Conservation (phyloP, 2,329 filamentous ascomycete genomes). For the Hyphodiscus sp. region DNA sequence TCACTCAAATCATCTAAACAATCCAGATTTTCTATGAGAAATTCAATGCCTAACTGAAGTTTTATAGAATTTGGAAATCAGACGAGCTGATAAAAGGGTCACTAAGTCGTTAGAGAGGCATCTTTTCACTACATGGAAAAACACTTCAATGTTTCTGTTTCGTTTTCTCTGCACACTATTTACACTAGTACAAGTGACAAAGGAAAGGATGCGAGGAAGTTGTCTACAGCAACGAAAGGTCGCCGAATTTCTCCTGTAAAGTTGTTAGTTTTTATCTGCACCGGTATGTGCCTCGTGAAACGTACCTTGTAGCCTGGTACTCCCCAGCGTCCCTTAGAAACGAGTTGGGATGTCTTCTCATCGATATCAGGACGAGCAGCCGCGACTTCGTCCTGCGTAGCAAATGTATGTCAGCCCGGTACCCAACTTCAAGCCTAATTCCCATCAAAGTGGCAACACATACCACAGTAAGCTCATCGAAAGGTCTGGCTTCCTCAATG, state of each 20-base stretch:
- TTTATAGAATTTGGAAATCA: too few relatives aligned
- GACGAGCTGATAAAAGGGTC: too few relatives aligned
- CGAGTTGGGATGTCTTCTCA: constrained; percentile 89
- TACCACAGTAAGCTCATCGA: constrained; percentile 96
- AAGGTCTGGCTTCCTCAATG: constrained; percentile 91
- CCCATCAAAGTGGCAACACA: constrained; percentile 36
- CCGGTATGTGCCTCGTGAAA: constrained; percentile 13
- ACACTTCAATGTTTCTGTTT: constrained; percentile 10
- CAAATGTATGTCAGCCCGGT: constrained; percentile 8
- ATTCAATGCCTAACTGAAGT: too few relatives aligned
- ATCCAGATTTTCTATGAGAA: too few relatives aligned
- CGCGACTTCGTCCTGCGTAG: constrained; percentile 78
- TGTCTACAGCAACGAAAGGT: constrained; percentile 85
- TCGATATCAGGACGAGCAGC: constrained; percentile 94
- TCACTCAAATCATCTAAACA: too few relatives aligned
- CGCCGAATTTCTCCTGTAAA: constrained; percentile 92
- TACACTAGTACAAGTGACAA: constrained; percentile 67
- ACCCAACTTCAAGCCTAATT: not conserved
- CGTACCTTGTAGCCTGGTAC: constrained; percentile 98
- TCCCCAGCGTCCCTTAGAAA: constrained; percentile 96
- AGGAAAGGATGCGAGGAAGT: constrained; percentile 23
- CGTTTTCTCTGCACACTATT: constrained; percentile 38
- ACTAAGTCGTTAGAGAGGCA: too few relatives aligned
- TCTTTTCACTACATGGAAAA: not conserved
- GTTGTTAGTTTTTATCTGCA: constrained; percentile 37